Conservation (phyloP, 305 asterid species). For the Solanum chacoense region DNA sequence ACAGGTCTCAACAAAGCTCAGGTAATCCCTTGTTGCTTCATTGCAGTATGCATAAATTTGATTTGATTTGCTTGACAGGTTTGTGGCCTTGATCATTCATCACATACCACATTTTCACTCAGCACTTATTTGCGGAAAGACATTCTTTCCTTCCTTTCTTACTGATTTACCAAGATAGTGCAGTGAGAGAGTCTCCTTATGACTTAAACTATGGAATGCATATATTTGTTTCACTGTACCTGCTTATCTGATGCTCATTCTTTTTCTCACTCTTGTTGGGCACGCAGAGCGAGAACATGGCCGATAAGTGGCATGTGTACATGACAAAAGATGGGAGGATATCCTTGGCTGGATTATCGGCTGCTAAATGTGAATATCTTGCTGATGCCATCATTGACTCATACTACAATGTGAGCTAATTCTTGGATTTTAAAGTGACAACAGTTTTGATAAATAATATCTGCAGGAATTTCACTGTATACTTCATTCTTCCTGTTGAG, state of each 20-base stretch:
- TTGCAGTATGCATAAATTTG: not conserved
- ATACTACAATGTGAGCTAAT: conserved; percentile 65
- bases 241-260: not conserved
- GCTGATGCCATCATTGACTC: conserved; percentile 97
- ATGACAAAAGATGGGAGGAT: conserved; percentile 98
- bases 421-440: not conserved
- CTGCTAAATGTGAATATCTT: conserved; percentile 95
- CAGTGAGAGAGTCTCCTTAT: not conserved
- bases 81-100: not conserved
- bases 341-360: conserved; percentile 88
- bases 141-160: not conserved
- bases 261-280: not conserved
- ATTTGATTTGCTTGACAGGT: not conserved
- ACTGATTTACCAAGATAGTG: not conserved
- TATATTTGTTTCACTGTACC: not conserved
- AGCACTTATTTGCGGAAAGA: not conserved
- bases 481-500: not conserved
- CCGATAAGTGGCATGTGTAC: conserved; percentile 87
- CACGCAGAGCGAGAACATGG: conserved; percentile 85
- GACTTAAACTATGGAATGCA: not conserved
- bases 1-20: conserved; percentile 86
- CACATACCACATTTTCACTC: not conserved
- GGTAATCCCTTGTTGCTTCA: conserved; percentile 27
- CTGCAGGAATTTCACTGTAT: not conserved
- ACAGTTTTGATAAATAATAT: not conserved